A percentile compares a stretch with the other conserved stretches of the same genome.
Evolutionary conservation across 2,329 filamentous ascomycete genomes (phyloP).

Genomic region (Fusarium sp.): DNA sequence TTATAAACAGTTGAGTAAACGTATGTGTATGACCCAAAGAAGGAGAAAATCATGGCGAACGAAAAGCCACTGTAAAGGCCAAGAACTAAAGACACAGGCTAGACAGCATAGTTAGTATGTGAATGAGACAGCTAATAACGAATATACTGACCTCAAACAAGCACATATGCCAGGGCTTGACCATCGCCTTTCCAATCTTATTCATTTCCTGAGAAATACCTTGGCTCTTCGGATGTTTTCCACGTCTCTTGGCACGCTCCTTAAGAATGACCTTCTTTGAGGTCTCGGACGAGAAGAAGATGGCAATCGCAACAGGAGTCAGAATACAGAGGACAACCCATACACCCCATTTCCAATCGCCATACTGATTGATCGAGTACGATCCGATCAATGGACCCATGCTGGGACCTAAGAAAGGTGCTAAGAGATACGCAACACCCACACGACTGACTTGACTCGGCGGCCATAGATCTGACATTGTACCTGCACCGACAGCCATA

Average conservation of each 20-base stretch:
- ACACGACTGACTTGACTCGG: constrained; percentile 16
- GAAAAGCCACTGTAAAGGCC: constrained; percentile 20
- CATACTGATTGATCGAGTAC: constrained; percentile 11
- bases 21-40: constrained; percentile 18
- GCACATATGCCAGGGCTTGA: constrained; percentile 28
- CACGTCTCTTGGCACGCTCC: constrained; percentile 3
- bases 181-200: constrained; percentile 10
- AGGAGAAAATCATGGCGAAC: constrained; percentile 30
- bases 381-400: constrained; percentile 22
- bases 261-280: constrained; percentile 12
- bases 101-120: background rate
- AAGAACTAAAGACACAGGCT: constrained; percentile 14
- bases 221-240: background rate
- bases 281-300: constrained; percentile 18
- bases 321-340: constrained; percentile 22
- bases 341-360: constrained; percentile 15
- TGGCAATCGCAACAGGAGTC: constrained; percentile 11
- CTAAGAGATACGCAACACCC: constrained; percentile 13
- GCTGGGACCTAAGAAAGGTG: constrained; percentile 18
- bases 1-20: constrained; percentile 15
- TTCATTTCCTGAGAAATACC: background rate
- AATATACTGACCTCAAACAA: constrained; percentile 7
- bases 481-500: constrained; percentile 22
- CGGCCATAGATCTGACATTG: constrained; percentile 4
- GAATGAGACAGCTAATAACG: accelerated